Conservation (phyloP, 495 filamentous ascomycete species). For the Paragyromitra xinjiangensis region DNA sequence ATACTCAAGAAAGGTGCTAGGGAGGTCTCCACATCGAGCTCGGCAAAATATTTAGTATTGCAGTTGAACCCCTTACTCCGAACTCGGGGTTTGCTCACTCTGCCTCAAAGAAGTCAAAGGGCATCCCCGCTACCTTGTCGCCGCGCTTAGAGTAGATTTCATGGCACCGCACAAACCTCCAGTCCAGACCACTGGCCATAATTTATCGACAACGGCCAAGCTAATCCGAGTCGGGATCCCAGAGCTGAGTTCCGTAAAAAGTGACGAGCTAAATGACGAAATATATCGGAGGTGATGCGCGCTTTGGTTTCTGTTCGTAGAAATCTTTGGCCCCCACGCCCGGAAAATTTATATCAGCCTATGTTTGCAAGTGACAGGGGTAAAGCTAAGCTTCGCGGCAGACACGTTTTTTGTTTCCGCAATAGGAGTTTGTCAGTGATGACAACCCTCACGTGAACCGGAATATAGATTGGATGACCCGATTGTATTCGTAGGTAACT, state of each 20-base stretch:
- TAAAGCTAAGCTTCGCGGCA: slow-evolving; percentile 34
- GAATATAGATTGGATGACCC: slow-evolving; percentile 8
- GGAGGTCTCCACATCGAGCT: background rate
- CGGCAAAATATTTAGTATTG: background rate
- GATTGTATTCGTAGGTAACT: background rate
- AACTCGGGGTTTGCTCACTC: background rate
- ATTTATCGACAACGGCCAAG: slow-evolving; percentile 12
- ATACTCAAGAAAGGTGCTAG: slow-evolving; percentile 3
- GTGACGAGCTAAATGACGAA: slow-evolving; percentile 19
- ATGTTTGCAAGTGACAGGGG: slow-evolving; percentile 11
- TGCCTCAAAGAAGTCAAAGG: too few relatives aligned
- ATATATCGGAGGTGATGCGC: slow-evolving; percentile 19
- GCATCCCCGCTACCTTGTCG: too few relatives aligned
- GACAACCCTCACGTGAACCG: slow-evolving; percentile 4
- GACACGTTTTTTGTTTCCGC: slow-evolving; percentile 18
- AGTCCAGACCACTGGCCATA: slow-evolving; percentile 4
- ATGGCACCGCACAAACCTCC: background rate
- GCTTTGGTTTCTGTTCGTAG: background rate
- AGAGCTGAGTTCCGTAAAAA: slow-evolving; percentile 1
- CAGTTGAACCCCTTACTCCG: background rate
- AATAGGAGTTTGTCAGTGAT: slow-evolving; percentile 18
- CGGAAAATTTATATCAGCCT: slow-evolving; percentile 27
- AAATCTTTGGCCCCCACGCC: slow-evolving; percentile 5
- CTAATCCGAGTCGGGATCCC: slow-evolving; percentile 3
- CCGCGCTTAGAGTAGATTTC: background rate